Percentiles rank a stretch among this genome's conserved stretches.
phyloP scores from a whole-genome alignment of 129 eudicot species.

The Artemisia tridentata region DNA sequence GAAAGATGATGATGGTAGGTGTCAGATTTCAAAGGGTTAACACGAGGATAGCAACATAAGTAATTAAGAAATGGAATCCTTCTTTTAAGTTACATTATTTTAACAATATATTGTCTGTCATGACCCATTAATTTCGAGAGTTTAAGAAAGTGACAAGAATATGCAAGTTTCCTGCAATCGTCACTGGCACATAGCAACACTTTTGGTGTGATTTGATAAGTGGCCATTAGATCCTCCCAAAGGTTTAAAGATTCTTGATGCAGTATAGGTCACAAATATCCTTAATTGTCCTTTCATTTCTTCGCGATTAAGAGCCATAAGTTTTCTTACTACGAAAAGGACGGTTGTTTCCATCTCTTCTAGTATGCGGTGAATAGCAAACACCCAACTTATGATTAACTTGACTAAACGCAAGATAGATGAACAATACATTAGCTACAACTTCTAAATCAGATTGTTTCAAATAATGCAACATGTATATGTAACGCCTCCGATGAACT shows the following conservation, averaged over 20 bases:
- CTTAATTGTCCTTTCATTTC: slow-evolving; percentile 23
- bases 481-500: no score
- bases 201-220: slow-evolving; percentile 17
- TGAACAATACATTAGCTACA: no score
- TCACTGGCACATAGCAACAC: slow-evolving; percentile 15
- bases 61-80: background rate
- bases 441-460: no score
- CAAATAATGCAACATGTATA: no score
- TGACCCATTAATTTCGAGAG: slow-evolving; percentile 6
- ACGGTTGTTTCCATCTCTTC: background rate
- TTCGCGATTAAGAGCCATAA: slow-evolving; percentile 13
- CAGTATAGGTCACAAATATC: slow-evolving; percentile 20
- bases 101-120: slow-evolving; percentile 8
- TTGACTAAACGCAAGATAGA: background rate
- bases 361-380: background rate
- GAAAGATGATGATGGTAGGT: background rate
- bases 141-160: slow-evolving; percentile 30
- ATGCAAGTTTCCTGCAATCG: slow-evolving; percentile 20
- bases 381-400: background rate
- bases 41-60: background rate
- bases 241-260: slow-evolving; percentile 34
- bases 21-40: slow-evolving; percentile 11
- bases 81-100: background rate
- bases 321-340: background rate
- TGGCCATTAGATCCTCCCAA: slow-evolving; percentile 44